These are phyloP conservation scores for Nakazawaea laoshanensis DNA, from an alignment of 805 yeast species.

Conservation along the genomic window DNA sequence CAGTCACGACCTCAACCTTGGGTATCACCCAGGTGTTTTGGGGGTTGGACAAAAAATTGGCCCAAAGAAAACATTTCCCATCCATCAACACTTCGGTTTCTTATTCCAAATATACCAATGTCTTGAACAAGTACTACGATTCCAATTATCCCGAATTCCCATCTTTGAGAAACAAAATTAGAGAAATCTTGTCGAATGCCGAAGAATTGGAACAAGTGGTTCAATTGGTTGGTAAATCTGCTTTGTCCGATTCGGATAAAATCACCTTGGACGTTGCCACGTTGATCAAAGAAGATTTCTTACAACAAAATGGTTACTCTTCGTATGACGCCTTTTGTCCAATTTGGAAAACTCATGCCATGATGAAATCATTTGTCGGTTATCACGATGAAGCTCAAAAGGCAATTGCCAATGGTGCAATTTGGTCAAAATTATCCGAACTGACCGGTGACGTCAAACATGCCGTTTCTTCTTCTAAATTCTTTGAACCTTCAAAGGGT, in stretches of 20 bases:
- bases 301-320: conserved; percentile 99
- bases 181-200: conserved; percentile 91
- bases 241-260: conserved; percentile 93
- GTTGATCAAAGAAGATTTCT: conserved; percentile 93
- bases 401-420: conserved; percentile 88
- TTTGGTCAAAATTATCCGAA: conserved; percentile 89
- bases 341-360: conserved; percentile 95
- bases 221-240: conserved; percentile 97
- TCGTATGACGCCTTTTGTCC: conserved; percentile 99
- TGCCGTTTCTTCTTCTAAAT: conserved; percentile 88
- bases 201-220: conserved; percentile 99
- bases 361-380: conserved; percentile 92
- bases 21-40: conserved; percentile 99
- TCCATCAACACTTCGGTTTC: conserved; percentile 94
- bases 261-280: conserved; percentile 90
- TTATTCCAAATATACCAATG: conserved; percentile 91
- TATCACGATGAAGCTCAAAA: conserved; percentile 97
- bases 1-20: conserved; percentile 95
- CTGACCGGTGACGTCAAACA: conserved; percentile 88
- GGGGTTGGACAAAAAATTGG: conserved; percentile 98
- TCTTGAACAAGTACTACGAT: conserved; percentile 80
- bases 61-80: conserved; percentile 99
- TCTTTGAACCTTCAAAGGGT: conserved; percentile 93
- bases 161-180: conserved; percentile 78
- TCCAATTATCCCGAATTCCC: conserved; percentile 88